Conservation (phyloP, 1,139 yeast genomes). For the Candida gigantensis region DNA sequence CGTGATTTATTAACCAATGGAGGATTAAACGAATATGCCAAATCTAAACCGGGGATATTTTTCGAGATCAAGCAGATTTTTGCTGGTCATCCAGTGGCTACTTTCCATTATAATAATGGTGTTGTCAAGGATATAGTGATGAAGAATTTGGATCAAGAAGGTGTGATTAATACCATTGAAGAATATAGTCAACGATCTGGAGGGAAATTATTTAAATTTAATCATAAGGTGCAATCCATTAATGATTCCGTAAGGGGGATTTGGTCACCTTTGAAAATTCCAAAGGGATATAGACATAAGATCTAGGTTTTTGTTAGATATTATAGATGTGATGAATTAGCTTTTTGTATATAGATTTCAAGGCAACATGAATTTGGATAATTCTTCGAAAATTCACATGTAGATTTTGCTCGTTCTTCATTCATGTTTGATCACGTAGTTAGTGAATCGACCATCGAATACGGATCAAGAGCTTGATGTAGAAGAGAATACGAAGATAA, state of each 20-base stretch:
- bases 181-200: slow-evolving; percentile 49
- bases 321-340: no score
- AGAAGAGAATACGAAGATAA: no score
- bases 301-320: slow-evolving; percentile 44
- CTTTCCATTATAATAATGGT: slow-evolving; percentile 59
- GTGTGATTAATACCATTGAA: slow-evolving; percentile 58
- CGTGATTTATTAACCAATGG: slow-evolving; percentile 62
- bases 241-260: slow-evolving; percentile 92
- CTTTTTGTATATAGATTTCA: background rate
- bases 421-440: no score
- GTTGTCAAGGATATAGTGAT: slow-evolving; percentile 43
- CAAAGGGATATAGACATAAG: slow-evolving; percentile 66
- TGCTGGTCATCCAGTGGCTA: slow-evolving; percentile 82
- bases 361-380: no score
- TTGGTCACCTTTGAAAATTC: slow-evolving; percentile 94
- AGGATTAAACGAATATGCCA: slow-evolving; percentile 59
- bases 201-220: slow-evolving; percentile 41
- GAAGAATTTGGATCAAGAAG: slow-evolving; percentile 60
- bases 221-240: slow-evolving; percentile 72
- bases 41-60: slow-evolving; percentile 62
- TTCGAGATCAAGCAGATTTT: slow-evolving; percentile 63
- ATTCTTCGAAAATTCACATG: no score
- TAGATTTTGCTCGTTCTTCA: no score
- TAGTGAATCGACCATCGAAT: no score
- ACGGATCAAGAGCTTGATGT: no score